Base-by-base conservation (phyloP, 352 stramenopile genomes). In the Globisporangium middletonii region DNA sequence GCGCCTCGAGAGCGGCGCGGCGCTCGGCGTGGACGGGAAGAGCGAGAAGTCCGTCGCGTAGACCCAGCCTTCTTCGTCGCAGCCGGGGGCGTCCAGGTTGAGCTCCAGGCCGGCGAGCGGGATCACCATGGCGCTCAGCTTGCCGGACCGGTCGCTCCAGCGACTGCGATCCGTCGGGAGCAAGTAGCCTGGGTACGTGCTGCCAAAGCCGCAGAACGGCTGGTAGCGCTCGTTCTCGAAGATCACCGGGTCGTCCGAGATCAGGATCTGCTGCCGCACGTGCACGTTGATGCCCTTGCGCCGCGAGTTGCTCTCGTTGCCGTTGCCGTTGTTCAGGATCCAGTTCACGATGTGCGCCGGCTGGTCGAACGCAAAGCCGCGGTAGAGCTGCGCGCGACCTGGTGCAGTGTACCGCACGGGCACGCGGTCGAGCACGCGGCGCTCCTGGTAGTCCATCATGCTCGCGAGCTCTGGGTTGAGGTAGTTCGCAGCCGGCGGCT, bases 211-310 rank as follows among this genome's bases (percentile, higher is more conserved):
- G 45, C 76, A 84, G 60, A 95, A 95, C 3, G 82, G 83, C 55
- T 92, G 83, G 61, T 92, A 95, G 8, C 85, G 79, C 63, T 95
- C 71, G 55, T 95, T 95, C 67, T 95, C 85, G 43, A 89, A 95
- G 19, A 95, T 73, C 0, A 93, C 83, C 0, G 85, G 77, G 54
- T 93, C 85, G 30, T 78, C 69, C 26, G 83, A 92, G 27, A 62
- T 69, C 38, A 95, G 51, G 47, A 95, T 92, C 30, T 60, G 38
- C 48, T 89, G 67, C 0, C 83, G 78, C 8, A 94, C 79, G 35
- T 83, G 68, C 0, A 72, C 60, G 53, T 89, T 89, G 37, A 88
- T 72, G 33, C 65, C 72, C 64, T 89, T 86, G 45, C 79, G 64
- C 23, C 67, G 67, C 30, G 73, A 69, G 23, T 59, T 59, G 37